A percentile compares a stretch with the other conserved stretches of the same genome.
phyloP scores from a whole-genome alignment of 495 filamentous ascomycete genomes.

The Penicillium arizonense region DNA sequence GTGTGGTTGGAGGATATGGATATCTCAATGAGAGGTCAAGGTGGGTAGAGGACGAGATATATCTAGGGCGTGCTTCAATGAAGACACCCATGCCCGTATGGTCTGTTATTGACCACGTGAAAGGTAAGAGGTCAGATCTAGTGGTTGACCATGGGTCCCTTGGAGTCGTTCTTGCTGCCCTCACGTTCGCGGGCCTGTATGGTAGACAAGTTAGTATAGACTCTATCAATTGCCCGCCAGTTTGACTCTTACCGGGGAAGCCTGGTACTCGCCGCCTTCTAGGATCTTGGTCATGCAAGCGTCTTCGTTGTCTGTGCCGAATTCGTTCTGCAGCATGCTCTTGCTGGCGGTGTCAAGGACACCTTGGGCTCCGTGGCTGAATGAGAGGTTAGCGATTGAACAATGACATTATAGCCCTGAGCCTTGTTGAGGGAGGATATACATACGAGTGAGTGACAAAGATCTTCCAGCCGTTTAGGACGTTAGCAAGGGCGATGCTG shows the following conservation, averaged over 20 bases:
- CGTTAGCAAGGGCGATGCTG: conserved; percentile 73
- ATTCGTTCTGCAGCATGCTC: conserved; percentile 74
- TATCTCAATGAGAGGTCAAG: conserved; percentile 5
- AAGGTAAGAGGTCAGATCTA: conserved; percentile 10
- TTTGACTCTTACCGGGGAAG: conserved; percentile 55
- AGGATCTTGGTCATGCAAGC: conserved; percentile 78
- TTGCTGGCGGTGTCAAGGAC: conserved; percentile 74
- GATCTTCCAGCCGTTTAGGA: conserved; percentile 87
- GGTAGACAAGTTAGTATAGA: conserved; percentile 12
- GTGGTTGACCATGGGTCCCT: conserved; percentile 19
- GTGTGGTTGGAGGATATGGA: conserved; percentile 2
- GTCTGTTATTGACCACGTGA: background rate
- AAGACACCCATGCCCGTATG: background rate
- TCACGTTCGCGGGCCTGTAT: conserved; percentile 32
- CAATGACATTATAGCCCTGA: background rate
- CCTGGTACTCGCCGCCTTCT: conserved; percentile 68
- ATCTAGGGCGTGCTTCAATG: background rate
- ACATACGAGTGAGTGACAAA: conserved; percentile 88
- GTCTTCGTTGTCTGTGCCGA: conserved; percentile 75
- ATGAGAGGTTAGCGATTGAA: background rate
- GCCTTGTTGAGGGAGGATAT: background rate
- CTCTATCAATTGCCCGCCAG: background rate
- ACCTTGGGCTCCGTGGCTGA: conserved; percentile 84
- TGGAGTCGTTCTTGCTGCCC: conserved; percentile 32
- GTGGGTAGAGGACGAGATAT: background rate